Evolutionary conservation across 176 grass and related monocot species (phyloP).

Genomic region (Phoenix roebelenii): DNA sequence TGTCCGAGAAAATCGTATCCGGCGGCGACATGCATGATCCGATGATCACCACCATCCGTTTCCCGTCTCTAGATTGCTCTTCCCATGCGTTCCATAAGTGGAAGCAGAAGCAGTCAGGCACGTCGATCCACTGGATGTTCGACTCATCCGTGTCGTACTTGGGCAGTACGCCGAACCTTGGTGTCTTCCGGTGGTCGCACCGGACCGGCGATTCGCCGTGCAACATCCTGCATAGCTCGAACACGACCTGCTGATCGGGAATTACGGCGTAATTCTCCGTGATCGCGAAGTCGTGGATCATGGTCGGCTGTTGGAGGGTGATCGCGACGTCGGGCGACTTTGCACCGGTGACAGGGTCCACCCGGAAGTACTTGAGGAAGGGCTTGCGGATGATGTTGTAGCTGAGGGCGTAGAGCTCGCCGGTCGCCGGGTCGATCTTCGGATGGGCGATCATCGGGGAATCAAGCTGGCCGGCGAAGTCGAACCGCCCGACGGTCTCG

Average conservation of each 20-base stretch:
- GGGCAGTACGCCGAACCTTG: conserved; percentile 2
- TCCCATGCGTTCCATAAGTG: conserved; percentile 7
- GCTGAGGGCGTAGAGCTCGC: background rate
- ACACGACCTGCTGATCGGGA: conserved; percentile 1
- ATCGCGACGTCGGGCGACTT: background rate
- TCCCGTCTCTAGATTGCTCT: background rate
- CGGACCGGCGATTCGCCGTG: background rate
- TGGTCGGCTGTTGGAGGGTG: background rate
- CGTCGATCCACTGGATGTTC: background rate
- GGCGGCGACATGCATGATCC: conserved; percentile 5
- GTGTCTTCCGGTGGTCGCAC: background rate
- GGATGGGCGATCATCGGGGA: conserved; percentile 5
- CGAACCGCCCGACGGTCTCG: background rate
- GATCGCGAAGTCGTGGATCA: conserved; percentile 8
- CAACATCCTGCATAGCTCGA: background rate
- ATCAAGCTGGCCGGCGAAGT: conserved; percentile 3
- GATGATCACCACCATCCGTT: background rate
- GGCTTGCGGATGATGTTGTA: conserved; percentile 1
- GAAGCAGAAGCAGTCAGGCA: conserved; percentile 3
- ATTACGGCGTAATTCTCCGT: conserved; percentile 7
- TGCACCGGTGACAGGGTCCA: background rate
- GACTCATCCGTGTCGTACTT: background rate
- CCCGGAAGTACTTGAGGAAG: background rate
- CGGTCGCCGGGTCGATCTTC: background rate
- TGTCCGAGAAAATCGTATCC: conserved; percentile 3